A percentile compares a stretch with the other conserved stretches of the same genome.
Conservation (phyloP, 768 basidiomycete species). For the Lepiota venenata region DNA sequence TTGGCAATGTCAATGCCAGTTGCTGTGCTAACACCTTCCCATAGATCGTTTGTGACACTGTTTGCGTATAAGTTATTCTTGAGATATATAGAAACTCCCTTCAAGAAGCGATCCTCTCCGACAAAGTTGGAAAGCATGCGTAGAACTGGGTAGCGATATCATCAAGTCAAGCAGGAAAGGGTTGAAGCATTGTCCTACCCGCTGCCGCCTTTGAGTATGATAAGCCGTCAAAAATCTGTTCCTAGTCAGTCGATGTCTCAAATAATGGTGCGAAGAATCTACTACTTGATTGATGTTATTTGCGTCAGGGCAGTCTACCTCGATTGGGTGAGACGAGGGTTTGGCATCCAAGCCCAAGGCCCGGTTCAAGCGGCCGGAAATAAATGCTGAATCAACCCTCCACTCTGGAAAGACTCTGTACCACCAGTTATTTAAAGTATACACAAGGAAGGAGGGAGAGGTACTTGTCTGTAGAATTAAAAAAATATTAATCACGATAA, state of each 20-base stretch:
- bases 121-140: conserved; percentile 91
- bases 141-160: conserved; percentile 47
- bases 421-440: neutral
- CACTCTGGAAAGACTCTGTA: conserved; percentile 78
- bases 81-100: conserved; percentile 88
- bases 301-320: conserved; percentile 86
- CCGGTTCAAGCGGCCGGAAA: conserved; percentile 68
- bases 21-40: conserved; percentile 78
- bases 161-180: neutral
- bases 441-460: conserved; percentile 14
- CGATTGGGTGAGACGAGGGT: conserved; percentile 87
- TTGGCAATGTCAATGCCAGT: conserved; percentile 70
- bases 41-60: conserved; percentile 82
- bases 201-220: conserved; percentile 86
- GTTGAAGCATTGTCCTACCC: conserved; percentile 34
- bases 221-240: conserved; percentile 85
- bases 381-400: conserved; percentile 80
- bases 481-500: conserved; percentile 1
- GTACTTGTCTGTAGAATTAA: conserved; percentile 49
- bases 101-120: conserved; percentile 84
- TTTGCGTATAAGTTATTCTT: conserved; percentile 86
- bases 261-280: neutral
- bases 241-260: neutral
- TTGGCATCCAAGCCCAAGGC: conserved; percentile 84
- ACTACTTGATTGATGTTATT: conserved; percentile 75